A percentile compares a stretch with the other conserved stretches of the same genome.
These are phyloP conservation scores for Pythium sp. DNA, from an alignment of 352 stramenopile genomes.

Conservation along the genomic window DNA sequence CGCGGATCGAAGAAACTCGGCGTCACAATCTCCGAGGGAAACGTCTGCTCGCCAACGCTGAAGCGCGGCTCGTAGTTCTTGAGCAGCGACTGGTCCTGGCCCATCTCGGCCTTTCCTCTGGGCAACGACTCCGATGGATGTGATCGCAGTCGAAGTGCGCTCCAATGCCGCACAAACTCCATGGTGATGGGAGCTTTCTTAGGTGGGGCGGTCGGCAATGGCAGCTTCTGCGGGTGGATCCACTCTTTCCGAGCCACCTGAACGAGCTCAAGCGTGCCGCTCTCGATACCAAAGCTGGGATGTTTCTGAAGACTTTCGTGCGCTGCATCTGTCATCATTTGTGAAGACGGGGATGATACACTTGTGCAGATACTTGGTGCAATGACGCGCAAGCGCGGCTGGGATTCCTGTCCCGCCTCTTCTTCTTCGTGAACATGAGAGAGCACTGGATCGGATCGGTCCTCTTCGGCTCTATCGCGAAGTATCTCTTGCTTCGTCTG, in stretches of 20 bases:
- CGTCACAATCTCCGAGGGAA: constrained; percentile 35
- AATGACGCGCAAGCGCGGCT: background rate
- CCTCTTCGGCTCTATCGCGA: background rate
- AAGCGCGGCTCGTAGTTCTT: constrained; percentile 71
- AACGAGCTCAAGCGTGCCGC: constrained; percentile 19
- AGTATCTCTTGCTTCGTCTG: background rate
- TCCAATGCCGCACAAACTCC: constrained; percentile 37
- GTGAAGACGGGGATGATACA: background rate
- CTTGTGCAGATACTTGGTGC: constrained; percentile 2
- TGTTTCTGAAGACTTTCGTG: background rate
- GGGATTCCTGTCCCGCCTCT: background rate
- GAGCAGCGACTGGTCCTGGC: constrained; percentile 36
- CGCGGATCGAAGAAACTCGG: constrained; percentile 43
- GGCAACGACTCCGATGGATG: background rate
- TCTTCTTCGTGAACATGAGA: background rate
- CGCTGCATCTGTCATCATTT: background rate
- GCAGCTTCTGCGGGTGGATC: constrained; percentile 13
- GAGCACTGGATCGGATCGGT: background rate
- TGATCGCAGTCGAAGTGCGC: constrained; percentile 22
- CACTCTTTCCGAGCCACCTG: constrained; percentile 9
- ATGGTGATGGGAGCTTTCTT: constrained; percentile 31
- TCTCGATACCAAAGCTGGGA: constrained; percentile 18
- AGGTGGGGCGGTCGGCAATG: constrained; percentile 21
- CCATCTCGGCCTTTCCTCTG: constrained; percentile 4
- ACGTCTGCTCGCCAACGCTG: constrained; percentile 34